Conservation (phyloP, 306 rosid genomes). For the Phaseolus lunatus region DNA sequence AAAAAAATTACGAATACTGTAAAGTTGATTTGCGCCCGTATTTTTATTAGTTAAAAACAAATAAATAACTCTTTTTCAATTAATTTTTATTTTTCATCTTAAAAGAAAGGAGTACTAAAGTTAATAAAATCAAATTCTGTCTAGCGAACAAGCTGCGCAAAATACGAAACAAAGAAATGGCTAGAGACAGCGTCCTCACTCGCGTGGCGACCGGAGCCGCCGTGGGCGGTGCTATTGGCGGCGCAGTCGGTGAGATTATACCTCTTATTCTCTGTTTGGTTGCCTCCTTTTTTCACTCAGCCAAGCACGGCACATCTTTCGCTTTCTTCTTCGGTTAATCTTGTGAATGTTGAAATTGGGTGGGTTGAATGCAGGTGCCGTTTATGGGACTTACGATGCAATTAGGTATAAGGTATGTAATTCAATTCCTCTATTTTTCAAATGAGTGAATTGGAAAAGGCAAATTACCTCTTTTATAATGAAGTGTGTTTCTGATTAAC, state of each 20-base stretch:
- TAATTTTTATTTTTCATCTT: too few relatives aligned
- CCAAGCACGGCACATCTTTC: slow-evolving; percentile 2
- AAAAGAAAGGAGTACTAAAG: too few relatives aligned
- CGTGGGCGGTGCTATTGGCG: slow-evolving; percentile 65
- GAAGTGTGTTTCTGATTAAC: background rate
- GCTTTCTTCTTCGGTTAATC: slow-evolving; percentile 21
- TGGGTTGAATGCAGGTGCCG: slow-evolving; percentile 50
- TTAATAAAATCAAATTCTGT: background rate
- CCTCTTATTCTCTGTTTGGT: background rate
- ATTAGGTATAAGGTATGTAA: slow-evolving; percentile 54
- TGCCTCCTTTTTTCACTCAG: slow-evolving; percentile 7
- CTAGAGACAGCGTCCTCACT: slow-evolving; percentile 53
- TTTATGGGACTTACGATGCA: slow-evolving; percentile 63
- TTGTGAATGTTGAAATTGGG: slow-evolving; percentile 23
- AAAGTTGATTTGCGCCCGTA: too few relatives aligned
- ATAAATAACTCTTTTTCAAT: too few relatives aligned
- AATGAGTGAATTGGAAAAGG: slow-evolving; percentile 31
- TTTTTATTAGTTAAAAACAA: too few relatives aligned
- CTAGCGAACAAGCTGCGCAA: background rate
- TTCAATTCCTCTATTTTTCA: background rate
- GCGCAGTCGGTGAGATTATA: slow-evolving; percentile 57
- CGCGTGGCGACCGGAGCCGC: slow-evolving; percentile 65
- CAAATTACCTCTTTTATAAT: slow-evolving; percentile 9
- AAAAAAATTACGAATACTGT: too few relatives aligned
- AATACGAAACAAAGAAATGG: slow-evolving; percentile 41